Conservation (phyloP, 2,329 filamentous ascomycete species). For the Fusarium austroafricanum region DNA sequence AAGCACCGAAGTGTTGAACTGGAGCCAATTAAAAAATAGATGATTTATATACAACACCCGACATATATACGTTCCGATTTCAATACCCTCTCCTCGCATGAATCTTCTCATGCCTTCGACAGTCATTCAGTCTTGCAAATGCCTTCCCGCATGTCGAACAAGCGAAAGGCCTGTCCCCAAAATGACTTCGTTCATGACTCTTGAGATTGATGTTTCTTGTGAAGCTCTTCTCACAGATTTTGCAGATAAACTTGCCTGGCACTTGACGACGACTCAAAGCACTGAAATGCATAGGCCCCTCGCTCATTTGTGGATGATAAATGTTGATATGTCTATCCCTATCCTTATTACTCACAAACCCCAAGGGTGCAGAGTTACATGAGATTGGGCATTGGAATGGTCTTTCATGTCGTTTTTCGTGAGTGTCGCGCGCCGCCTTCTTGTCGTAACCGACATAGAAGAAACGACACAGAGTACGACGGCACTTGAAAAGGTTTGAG, state of each 20-base stretch:
- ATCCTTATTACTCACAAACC: slow-evolving; percentile 1
- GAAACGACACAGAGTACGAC: not conserved
- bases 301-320: not conserved
- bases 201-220: slow-evolving; percentile 4
- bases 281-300: accelerated
- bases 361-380: slow-evolving; percentile 1
- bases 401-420: slow-evolving; percentile 6
- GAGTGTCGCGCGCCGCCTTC: accelerated
- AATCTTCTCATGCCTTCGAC: slow-evolving; percentile 23
- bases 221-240: not conserved
- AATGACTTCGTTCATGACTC: slow-evolving; percentile 6
- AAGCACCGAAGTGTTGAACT: not conserved
- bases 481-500: not conserved
- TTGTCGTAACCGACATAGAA: slow-evolving; percentile 6
- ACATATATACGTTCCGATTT: too few relatives aligned
- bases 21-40: too few relatives aligned
- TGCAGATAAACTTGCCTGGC: not conserved
- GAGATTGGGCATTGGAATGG: not conserved
- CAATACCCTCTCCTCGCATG: not conserved
- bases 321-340: not conserved
- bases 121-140: slow-evolving; percentile 2
- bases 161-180: not conserved
- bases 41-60: too few relatives aligned
- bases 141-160: not conserved
- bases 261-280: not conserved